Conservation (phyloP, 1,284 basidiomycete genomes). For the Heterobasidion occidentale region DNA sequence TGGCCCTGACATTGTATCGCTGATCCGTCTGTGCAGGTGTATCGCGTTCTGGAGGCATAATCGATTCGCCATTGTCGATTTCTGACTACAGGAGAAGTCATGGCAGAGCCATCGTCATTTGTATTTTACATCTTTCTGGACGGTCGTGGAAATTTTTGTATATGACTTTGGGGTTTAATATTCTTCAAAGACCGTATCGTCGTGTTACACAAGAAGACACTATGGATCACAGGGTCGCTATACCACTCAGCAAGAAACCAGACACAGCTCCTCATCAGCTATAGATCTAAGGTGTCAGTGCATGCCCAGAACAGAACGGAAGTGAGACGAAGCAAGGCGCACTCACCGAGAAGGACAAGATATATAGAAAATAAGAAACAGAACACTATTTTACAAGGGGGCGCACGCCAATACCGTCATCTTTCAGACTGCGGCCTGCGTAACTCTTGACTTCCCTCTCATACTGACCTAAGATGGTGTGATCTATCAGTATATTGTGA, state of each 20-base stretch:
- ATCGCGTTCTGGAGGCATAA: conserved; percentile 5
- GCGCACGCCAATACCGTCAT: conserved; percentile 29
- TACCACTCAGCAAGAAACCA: background rate
- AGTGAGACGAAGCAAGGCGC: background rate
- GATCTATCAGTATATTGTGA: background rate
- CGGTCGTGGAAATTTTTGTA: background rate
- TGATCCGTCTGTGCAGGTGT: background rate
- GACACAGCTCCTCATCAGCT: background rate
- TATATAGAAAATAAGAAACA: background rate
- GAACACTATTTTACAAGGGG: conserved; percentile 28
- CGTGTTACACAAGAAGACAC: background rate
- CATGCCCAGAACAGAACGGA: background rate
- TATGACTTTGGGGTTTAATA: background rate
- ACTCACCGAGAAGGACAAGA: background rate
- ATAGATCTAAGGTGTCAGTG: background rate
- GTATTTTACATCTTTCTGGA: background rate
- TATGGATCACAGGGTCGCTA: background rate
- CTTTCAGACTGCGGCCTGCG: conserved; percentile 27
- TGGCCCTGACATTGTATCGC: background rate
- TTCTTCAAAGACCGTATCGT: background rate
- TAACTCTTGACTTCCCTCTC: conserved; percentile 31
- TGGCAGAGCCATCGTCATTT: background rate
- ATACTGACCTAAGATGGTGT: conserved; percentile 20
- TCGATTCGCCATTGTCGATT: background rate
- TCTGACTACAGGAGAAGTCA: background rate